A percentile compares a stretch with the other conserved stretches of the same genome.
phyloP scores from a whole-genome alignment of 2,329 filamentous ascomycete genomes.

The Epichloe bromicola region DNA sequence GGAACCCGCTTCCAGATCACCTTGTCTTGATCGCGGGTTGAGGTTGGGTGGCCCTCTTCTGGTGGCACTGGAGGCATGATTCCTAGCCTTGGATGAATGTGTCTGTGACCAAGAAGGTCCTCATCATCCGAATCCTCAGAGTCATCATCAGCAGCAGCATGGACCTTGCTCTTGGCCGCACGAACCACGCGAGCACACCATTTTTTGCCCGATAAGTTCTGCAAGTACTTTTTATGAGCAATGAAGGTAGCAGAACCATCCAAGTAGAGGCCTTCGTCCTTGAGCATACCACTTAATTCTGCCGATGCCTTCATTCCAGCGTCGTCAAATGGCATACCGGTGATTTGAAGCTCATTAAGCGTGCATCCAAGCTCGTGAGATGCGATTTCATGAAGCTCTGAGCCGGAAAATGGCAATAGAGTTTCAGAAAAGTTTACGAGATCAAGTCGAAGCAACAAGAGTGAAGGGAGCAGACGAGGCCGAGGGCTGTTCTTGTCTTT shows the following conservation, averaged over 20 bases:
- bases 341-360: conserved; percentile 39
- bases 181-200: conserved; percentile 34
- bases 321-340: conserved; percentile 37
- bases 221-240: conserved; percentile 26
- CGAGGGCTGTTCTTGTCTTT: conserved; percentile 21
- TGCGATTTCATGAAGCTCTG: conserved; percentile 37
- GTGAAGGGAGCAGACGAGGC: conserved; percentile 33
- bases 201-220: conserved; percentile 24
- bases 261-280: conserved; percentile 38
- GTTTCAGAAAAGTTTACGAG: conserved; percentile 40
- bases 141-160: conserved; percentile 13
- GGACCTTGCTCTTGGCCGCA: conserved; percentile 24
- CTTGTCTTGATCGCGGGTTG: conserved; percentile 26
- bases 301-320: conserved; percentile 31
- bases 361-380: conserved; percentile 40
- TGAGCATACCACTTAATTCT: conserved; percentile 39
- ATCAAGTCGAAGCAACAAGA: conserved; percentile 36
- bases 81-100: conserved; percentile 17
- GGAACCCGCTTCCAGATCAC: conserved; percentile 41
- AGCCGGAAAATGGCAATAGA: conserved; percentile 30
- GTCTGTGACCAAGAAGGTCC: conserved; percentile 9
- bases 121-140: conserved; percentile 16
- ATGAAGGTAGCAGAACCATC: conserved; percentile 32
- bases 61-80: conserved; percentile 27
- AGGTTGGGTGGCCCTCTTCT: conserved; percentile 30